Evolutionary conservation across 1,284 basidiomycete genomes (phyloP), one percentile per base, ranked within the genome.

Genomic region (Marasmius oreades): DNA sequence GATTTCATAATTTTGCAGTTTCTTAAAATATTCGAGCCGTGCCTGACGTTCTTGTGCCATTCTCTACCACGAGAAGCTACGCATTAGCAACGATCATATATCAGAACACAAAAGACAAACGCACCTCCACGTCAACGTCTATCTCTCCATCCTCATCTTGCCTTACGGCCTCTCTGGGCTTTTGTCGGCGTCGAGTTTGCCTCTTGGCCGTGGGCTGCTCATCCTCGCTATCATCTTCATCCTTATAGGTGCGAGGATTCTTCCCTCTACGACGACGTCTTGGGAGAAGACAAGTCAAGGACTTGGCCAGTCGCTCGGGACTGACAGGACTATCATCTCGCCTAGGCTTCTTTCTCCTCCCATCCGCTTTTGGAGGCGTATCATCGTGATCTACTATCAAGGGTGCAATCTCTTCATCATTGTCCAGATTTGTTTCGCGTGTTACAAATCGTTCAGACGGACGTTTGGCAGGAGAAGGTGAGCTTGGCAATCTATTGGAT

Each of bases 1-100:
- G 16, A 85, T 70, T 58, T 77, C 69, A 60, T 84, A 85, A 14
- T 70, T 72, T 22, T 82, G 77, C 23, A 85, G 62, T 54, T 75
- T 72, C 63, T 75, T 77, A 67, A 83, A 85, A 65, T 83, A 85
- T 50, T 80, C 78, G 34, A 81, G 54, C n/a, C 81, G 76, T 14
- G 74, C 80, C 39, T 74, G 71, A n/a, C 79, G 76, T 44, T 80
- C 78, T 31, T 65, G 67, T 50, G 76, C 72, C 59, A 71, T 72
- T 62, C 68, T 73, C 78, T 81, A 60, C n/a, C n/a, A n/a, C 28
- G 34, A 44, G 28, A 18, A 43, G 55, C 14, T 52, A 54, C 31
- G 58, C 50, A 44, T 50, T 11, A 18, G 26, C 16, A 47, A 56
- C 28, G 26, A 26, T n/a, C 36, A 42, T 50, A 20, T 45, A 18